Evolutionary conservation across 2,329 filamentous ascomycete genomes (phyloP), one percentile per base, ranked within the genome.

Genomic region (Purpureocillium takamizusanense): DNA sequence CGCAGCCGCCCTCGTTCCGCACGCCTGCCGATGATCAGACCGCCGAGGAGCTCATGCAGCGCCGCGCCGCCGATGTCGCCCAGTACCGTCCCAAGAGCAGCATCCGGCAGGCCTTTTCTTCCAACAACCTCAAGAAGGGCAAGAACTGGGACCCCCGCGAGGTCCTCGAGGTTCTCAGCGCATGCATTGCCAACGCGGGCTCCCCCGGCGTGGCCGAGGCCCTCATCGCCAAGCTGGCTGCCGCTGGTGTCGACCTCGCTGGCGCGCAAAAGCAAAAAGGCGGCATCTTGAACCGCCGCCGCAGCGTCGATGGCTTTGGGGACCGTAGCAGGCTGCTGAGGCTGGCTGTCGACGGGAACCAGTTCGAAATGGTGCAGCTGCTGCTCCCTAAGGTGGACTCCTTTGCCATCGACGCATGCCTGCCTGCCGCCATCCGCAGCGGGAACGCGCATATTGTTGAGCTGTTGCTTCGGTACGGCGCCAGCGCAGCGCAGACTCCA

Each of bases 131-230:
- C 31, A 66, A 63, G 43, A 69, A 65, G 43, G 69, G 61, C 46
- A 74, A 74, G 50, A 51, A 61, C 31, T 74, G 68, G 66, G 69
- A 76, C 21, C 62, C 70, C 10, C 65, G 62, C 32, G 67, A 77
- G 44, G 64, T 77, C 15, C 69, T 76, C 36, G 66, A 69, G 35
- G 66, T 67, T 12, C 59, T 78, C 37, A 58, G 67, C 34, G 56
- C 59, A 31, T 72, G 74, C 48, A 62, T 78, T 40, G 54, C 60
- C 28, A 69, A 65, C 34, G 56, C 55, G 13, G 72, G 73, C 11
- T 65, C 70, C 1, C 65, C 74, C 0, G 74, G 69, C 8, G 67
- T 78, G 4, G 74, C 71, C n/a, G 70, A 77, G 48, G 70, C 69
- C 1, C 60, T 78, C 17, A 65, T 78, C 23, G 58, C 54, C 4